Percentiles rank a stretch among this genome's conserved stretches.
phyloP scores from a whole-genome alignment of 176 grass and related monocot species.

The Lolium perenne region DNA sequence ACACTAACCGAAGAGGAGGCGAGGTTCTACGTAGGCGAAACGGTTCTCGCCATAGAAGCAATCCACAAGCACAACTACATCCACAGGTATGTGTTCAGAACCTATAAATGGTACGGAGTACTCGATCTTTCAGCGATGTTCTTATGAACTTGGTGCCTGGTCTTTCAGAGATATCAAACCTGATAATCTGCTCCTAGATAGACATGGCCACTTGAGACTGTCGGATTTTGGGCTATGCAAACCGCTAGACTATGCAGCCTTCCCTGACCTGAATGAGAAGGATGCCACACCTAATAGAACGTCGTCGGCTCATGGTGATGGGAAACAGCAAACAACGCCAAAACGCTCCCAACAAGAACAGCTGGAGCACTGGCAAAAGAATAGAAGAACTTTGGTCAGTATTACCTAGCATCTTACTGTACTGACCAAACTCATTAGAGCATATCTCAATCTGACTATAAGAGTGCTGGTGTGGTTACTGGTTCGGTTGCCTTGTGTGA shows the following conservation, averaged over 20 bases:
- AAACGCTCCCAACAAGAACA: conserved; percentile 93
- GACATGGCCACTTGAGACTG: conserved; percentile 89
- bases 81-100: conserved; percentile 68
- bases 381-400: conserved; percentile 95
- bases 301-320: conserved; percentile 43
- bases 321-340: conserved; percentile 55
- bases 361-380: conserved; percentile 96
- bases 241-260: conserved; percentile 83
- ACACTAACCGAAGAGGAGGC: conserved; percentile 83
- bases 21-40: conserved; percentile 89
- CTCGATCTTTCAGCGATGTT: conserved; percentile 47
- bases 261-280: conserved; percentile 95
- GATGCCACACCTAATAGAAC: conserved; percentile 63
- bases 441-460: background rate
- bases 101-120: background rate
- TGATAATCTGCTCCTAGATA: conserved; percentile 96
- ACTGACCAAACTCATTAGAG: background rate
- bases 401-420: conserved; percentile 15
- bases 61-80: conserved; percentile 98
- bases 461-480: background rate
- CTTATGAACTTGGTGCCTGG: conserved; percentile 31
- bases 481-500: background rate
- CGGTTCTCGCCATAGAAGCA: conserved; percentile 88
- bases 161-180: conserved; percentile 97
- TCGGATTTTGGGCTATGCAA: conserved; percentile 99